Base-by-base conservation (phyloP, 2,329 filamentous ascomycete genomes). In the Pyrenophora graminea region DNA sequence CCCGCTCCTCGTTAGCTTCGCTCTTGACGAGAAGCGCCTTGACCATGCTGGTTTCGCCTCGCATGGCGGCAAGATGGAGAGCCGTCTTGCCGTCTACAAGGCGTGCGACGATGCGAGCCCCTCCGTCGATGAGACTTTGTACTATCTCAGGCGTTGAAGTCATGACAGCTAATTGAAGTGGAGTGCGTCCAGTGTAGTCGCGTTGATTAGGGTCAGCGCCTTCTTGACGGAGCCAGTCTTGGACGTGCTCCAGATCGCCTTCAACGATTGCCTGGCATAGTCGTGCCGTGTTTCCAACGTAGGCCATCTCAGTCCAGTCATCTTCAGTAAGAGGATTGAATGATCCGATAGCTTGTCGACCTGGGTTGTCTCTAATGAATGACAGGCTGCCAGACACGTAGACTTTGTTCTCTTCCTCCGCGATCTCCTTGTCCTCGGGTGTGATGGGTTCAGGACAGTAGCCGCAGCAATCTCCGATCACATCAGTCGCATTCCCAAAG, bases 291-390 rank as follows among this genome's bases (percentile, higher is more conserved):
- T 91, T 89, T 9, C 90, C 89, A 31, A 95, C 81, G 59, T 95
- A 96, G 0, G 90, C 90, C 90, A 95, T 94, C 58, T 92, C 89
- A 0, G 90, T 94, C 89, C 90, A 95, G 66, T 94, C 90, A 43
- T 90, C 81, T 36, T 90, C 85, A 0, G 88, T 92, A 32, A 93
- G 79, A 0, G 90, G 91, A 62, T 94, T 88, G 75, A 95, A 95
- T 36, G 80, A 84, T 21, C 85, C 85, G 59, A 87, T 85, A 32
- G 80, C 75, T 73, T 94, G 91, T 48, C 91, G 81, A 15, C 91
- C 91, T 1, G 91, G 89, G 60, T 96, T 84, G 62, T 96, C 90
- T 56, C 86, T 87, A 60, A 94, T 78, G 71, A 95, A 95, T 0
- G 79, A 78, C 8, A 94, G 79, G 18, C 82, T 79, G 7, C 90